Evolutionary conservation across 1,284 basidiomycete genomes (phyloP).

Genomic region (Ganoderma leucocontextum): DNA sequence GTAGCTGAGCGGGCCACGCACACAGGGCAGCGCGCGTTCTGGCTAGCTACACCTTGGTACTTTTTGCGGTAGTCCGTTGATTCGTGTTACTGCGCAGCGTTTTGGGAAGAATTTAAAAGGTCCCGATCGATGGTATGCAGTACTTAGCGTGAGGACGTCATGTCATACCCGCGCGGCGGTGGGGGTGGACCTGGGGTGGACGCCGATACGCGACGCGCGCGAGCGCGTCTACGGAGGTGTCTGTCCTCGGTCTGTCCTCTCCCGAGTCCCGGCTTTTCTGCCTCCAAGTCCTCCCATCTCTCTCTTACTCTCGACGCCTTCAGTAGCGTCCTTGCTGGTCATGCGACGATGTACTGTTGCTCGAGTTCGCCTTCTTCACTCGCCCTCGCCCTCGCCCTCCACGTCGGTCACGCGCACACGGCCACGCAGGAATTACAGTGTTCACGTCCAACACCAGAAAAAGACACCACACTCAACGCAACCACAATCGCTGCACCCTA

Average conservation of each 20-base stretch:
- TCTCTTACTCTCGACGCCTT: conserved; percentile 29
- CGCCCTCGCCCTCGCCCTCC: conserved; percentile 26
- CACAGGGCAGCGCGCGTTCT: conserved; percentile 8
- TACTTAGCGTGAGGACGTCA: conserved; percentile 4
- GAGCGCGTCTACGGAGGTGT: conserved; percentile 12
- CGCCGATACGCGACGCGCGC: conserved; percentile 16
- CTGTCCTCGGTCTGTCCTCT: conserved; percentile 8
- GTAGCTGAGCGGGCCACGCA: conserved; percentile 1
- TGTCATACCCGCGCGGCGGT: conserved; percentile 12
- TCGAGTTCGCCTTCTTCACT: conserved; percentile 38
- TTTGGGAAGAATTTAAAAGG: neutral
- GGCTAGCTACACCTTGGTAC: neutral
- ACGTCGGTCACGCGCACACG: conserved; percentile 37
- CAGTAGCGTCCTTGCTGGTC: conserved; percentile 41
- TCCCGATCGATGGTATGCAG: no score
- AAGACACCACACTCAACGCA: conserved; percentile 28
- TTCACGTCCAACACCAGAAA: conserved; percentile 40
- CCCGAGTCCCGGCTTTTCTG: conserved; percentile 11
- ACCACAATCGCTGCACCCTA: conserved; percentile 27
- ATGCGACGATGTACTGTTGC: conserved; percentile 47
- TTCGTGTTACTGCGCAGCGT: neutral
- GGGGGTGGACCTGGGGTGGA: neutral
- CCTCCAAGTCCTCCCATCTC: conserved; percentile 20
- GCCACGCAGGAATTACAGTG: conserved; percentile 40
- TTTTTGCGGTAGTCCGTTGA: neutral